A percentile compares a stretch with the other conserved stretches of the same genome.
These are phyloP conservation scores for Chondrostereum purpureum DNA, from an alignment of 1,284 basidiomycete species.

Conservation along the genomic window DNA sequence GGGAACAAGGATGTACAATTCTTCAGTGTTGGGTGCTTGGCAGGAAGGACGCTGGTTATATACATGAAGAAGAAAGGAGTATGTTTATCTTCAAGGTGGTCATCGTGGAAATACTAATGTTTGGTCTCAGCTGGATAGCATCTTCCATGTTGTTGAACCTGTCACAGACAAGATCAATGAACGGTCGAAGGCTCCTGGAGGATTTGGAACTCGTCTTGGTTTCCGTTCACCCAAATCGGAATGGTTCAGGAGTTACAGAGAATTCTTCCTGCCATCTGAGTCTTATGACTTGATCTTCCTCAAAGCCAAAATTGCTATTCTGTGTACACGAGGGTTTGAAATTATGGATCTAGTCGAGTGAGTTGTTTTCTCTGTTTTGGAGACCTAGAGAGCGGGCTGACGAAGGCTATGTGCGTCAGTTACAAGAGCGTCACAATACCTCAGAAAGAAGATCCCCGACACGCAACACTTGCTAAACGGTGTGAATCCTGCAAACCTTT, in stretches of 20 bases:
- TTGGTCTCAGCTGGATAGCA: conserved; percentile 66
- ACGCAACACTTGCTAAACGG: conserved; percentile 70
- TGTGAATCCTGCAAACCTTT: conserved; percentile 81
- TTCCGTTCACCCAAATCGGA: conserved; percentile 76
- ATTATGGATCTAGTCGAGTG: conserved; percentile 42
- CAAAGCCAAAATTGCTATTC: conserved; percentile 73
- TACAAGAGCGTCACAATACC: conserved; percentile 88
- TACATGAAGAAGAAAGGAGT: conserved; percentile 96
- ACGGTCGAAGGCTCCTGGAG: conserved; percentile 56
- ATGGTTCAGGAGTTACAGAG: conserved; percentile 88
- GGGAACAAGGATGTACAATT: conserved; percentile 89
- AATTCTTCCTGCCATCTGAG: conserved; percentile 48
- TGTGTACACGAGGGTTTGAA: conserved; percentile 77
- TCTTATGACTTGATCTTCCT: conserved; percentile 73
- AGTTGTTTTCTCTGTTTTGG: conserved; percentile 18
- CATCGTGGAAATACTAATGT: conserved; percentile 4
- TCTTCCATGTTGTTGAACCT: conserved; percentile 92
- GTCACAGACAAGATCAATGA: conserved; percentile 83
- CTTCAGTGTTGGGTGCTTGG: conserved; percentile 86
- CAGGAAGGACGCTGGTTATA: conserved; percentile 81
- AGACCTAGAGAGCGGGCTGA: conserved; percentile 5
- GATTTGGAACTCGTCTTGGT: conserved; percentile 66
- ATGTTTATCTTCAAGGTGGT: conserved; percentile 26
- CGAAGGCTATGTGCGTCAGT: conserved; percentile 29
- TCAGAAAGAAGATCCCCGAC: conserved; percentile 67